phyloP scores from a whole-genome alignment of 169 alveolate species.

The Perkinsus olseni region DNA sequence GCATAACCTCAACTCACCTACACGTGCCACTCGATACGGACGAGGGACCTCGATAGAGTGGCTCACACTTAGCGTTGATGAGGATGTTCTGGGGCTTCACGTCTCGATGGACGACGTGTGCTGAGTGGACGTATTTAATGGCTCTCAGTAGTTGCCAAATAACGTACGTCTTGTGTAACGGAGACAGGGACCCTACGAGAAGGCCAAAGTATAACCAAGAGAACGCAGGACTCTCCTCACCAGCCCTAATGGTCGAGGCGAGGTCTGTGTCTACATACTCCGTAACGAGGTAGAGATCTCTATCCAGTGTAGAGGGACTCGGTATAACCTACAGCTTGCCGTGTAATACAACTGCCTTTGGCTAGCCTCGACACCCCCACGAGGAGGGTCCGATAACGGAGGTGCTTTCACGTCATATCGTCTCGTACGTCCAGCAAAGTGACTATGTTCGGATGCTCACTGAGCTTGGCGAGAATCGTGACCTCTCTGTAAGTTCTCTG shows the following conservation, averaged over 20 bases:
- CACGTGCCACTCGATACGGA: neutral
- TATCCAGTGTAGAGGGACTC: neutral
- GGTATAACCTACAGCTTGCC: neutral
- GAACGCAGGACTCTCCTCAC: neutral
- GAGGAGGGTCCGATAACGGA: neutral
- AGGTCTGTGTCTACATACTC: neutral
- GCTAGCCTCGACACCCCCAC: no score
- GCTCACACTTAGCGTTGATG: neutral
- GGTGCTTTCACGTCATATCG: neutral
- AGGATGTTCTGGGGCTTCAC: neutral
- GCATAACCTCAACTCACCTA: neutral
- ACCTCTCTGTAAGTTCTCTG: neutral
- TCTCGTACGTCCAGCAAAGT: neutral
- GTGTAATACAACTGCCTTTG: no score
- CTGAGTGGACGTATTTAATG: neutral
- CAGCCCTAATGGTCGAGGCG: neutral
- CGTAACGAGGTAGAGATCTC: neutral
- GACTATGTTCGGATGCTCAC: neutral
- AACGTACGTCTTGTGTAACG: neutral
- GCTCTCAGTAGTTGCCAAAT: neutral
- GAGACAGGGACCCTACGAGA: neutral
- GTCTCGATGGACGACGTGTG: neutral
- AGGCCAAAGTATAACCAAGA: neutral
- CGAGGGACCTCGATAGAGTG: neutral
- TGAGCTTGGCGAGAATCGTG: neutral